Evolutionary conservation across 2,329 filamentous ascomycete genomes (phyloP).

Genomic region (Penicillium sp.): DNA sequence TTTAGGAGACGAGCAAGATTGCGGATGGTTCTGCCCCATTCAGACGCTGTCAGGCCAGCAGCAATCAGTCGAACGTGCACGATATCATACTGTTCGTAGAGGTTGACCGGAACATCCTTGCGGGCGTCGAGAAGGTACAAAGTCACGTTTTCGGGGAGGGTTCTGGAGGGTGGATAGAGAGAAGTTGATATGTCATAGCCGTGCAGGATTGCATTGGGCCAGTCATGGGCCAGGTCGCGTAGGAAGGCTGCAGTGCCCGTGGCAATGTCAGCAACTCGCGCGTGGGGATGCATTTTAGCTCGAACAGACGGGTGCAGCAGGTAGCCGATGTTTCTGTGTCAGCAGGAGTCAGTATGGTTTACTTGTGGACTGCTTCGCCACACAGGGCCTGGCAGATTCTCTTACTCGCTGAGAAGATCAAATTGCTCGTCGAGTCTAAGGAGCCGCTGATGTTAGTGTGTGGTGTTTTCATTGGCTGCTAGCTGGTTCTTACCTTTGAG

Average conservation of each 20-base stretch:
- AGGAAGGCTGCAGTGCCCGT: slow-evolving; percentile 22
- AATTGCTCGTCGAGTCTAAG: slow-evolving; percentile 6
- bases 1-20: slow-evolving; percentile 11
- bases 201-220: slow-evolving; percentile 12
- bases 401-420: background rate
- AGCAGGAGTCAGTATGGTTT: background rate
- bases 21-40: background rate
- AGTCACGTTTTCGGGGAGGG: slow-evolving; percentile 14
- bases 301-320: slow-evolving; percentile 12
- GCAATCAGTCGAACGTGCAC: slow-evolving; percentile 19
- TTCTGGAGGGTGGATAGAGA: slow-evolving; percentile 5
- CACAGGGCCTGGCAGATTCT: background rate
- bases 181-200: slow-evolving; percentile 17
- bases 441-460: background rate
- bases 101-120: slow-evolving; percentile 10
- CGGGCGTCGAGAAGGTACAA: slow-evolving; percentile 16
- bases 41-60: background rate
- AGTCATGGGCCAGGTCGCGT: slow-evolving; percentile 5
- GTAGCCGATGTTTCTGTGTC: slow-evolving; percentile 9
- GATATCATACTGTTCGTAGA: slow-evolving; percentile 24
- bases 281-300: background rate
- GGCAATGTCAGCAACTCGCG: slow-evolving; percentile 21
- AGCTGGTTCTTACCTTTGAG: background rate
- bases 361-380: background rate
- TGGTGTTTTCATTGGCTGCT: background rate